Evolutionary conservation across 176 grass and related monocot species (phyloP).

Genomic region (Puya raimondii): DNA sequence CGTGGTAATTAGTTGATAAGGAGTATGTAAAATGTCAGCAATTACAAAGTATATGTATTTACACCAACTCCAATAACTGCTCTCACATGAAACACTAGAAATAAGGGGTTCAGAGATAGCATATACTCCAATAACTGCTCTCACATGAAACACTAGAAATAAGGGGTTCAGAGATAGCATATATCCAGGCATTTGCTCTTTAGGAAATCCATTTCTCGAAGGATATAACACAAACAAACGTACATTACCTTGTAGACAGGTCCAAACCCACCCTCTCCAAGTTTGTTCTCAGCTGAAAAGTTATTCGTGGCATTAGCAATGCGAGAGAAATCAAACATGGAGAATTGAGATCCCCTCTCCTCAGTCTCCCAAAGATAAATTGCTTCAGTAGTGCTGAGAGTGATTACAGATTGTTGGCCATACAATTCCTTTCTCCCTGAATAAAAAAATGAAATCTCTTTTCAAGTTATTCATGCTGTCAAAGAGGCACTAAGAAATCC

Average conservation of each 20-base stretch:
- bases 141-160: too few relatives aligned
- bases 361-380: background rate
- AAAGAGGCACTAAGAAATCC: background rate
- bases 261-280: constrained; percentile 20
- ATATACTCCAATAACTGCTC: too few relatives aligned
- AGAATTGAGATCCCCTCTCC: background rate
- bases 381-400: background rate
- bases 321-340: background rate
- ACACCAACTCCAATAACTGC: too few relatives aligned
- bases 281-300: constrained; percentile 10
- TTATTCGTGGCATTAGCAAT: constrained; percentile 1
- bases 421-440: background rate
- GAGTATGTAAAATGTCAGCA: too few relatives aligned
- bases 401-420: background rate
- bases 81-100: too few relatives aligned
- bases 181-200: too few relatives aligned
- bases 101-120: too few relatives aligned
- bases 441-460: background rate
- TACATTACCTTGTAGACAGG: constrained; percentile 16
- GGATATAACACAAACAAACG: too few relatives aligned
- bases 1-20: too few relatives aligned
- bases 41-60: too few relatives aligned
- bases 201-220: too few relatives aligned
- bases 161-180: too few relatives aligned
- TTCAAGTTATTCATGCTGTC: background rate